Conservation (phyloP, 1,284 basidiomycete genomes). For the Mycena sp. region DNA sequence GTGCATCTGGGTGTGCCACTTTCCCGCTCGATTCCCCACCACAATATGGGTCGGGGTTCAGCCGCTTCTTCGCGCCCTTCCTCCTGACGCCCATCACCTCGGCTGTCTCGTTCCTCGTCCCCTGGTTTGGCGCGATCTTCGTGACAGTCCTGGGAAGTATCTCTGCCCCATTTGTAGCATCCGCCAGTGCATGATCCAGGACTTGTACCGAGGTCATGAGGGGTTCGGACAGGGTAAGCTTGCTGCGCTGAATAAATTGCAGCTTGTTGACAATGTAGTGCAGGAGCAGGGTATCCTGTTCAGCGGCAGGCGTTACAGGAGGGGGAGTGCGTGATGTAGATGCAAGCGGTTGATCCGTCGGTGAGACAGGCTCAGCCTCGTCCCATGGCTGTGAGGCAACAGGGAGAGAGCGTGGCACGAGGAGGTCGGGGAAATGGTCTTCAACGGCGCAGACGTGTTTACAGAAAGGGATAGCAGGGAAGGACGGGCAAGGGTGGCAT, state of each 20-base stretch:
- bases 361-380: too few species aligned
- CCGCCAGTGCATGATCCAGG: constrained; percentile 8
- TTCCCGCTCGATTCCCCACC: too few species aligned
- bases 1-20: background rate
- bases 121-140: too few species aligned
- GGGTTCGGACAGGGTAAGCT: background rate
- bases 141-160: too few species aligned
- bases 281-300: background rate
- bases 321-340: too few species aligned
- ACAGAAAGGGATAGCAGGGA: too few species aligned
- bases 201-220: background rate
- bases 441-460: constrained; percentile 11
- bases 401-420: background rate
- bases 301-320: too few species aligned
- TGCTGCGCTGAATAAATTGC: background rate
- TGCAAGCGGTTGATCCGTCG: too few species aligned
- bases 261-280: constrained; percentile 10
- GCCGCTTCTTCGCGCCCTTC: constrained; percentile 8
- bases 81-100: constrained; percentile 10
- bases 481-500: constrained; percentile 17
- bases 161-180: background rate
- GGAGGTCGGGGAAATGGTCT: constrained; percentile 6
- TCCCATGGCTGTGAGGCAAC: constrained; percentile 9
- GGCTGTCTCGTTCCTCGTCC: background rate
- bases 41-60: background rate